Evolutionary conservation across 495 filamentous ascomycete species (phyloP), one percentile per base, ranked within the genome.

Genomic region (Aspergillus nidulans): DNA sequence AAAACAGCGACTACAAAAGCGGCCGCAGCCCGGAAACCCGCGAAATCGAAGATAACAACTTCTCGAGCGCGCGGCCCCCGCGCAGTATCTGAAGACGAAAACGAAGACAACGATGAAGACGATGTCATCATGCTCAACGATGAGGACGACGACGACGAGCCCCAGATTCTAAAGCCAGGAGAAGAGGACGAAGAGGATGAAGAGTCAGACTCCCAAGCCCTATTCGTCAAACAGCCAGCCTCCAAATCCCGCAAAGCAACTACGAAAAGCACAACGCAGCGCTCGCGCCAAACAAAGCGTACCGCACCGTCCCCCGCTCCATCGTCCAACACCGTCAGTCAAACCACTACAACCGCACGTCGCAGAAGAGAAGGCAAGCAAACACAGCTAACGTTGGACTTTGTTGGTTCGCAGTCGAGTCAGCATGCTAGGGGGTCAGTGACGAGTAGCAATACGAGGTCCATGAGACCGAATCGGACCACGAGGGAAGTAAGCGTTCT

Each of bases 361-460:
- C 56, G 57, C 41, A 24, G 52, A 24, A 41, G 28, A 38, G 50
- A 21, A 38, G 50, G 63, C 25, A 63, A 69, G 60, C 55, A 63
- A 51, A 62, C 77, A 42, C 91, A 97, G 68, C 81, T 87, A 2
- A 92, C 76, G 12, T 70, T 96, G 16, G 85, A 80, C 63, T 96
- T 96, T 63, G 81, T 82, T 30, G 69, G 78, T 1, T 81, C 85
- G 32, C 77, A 75, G 43, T 69, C 76, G 10, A 71, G 75, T 53
- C 68, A 62, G 23, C 57, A 58, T 5, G 61, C 28, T n/a, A 63
- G 52, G 61, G 25, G 49, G 19, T 36, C 46, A 2, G 28, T 38
- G 32, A 32, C 21, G 10, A 50, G 45, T 36, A 49, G 36, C 28
- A 49, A 49, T 19, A 32, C 62, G 60, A 74, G 66, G 60, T 70